Evolutionary conservation across 2,329 filamentous ascomycete species (phyloP), one percentile per base, ranked within the genome.

Genomic region (Trichoderma simmonsii): DNA sequence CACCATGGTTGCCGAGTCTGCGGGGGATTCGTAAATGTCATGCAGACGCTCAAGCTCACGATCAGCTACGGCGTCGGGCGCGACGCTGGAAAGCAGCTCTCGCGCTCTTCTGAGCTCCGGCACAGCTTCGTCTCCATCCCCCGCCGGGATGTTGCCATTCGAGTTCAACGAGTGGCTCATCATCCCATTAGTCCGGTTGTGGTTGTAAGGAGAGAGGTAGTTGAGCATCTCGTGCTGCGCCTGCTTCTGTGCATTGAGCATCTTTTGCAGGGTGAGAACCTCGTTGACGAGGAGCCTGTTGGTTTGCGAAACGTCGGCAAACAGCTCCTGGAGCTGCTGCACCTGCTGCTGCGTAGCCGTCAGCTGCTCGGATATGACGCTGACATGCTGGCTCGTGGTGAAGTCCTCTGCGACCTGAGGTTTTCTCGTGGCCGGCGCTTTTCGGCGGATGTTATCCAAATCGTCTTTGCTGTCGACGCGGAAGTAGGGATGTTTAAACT

Each of bases 401-500:
- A 93, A 91, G 67, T 97, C 94, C 71, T 91, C 91, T 21, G 85
- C 80, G 12, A 84, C 83, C 75, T 89, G 88, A 3, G 86, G 82
- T 80, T 98, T 98, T 75, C 95, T 87, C 3, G 95, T 93, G 2
- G 95, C 94, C 0, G 96, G 96, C 3, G 96, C 95, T 83, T 99
- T 99, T 76, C 96, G 89, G 77, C 94, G 90, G 78, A 99, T 99
- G 76, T 98, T 98, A 79, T 99, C 96, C 62, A 99, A 86, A 60
- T 94, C 96, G 79, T 98, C 94, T 81, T 98, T 98, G 83, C 95
- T 97, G 82, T 98, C 95, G 75, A 93, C 92, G 77, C 94, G 93
- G 84, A 99, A 99, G 78, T 97, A 94, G 14, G 95, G 95, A 79
- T 99, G 96, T 80, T 96, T 97, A 81, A 99, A 99, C 80, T 99